These are phyloP conservation scores for Gardenia jasminoides DNA, from an alignment of 257 asterid species.

Conservation along the genomic window DNA sequence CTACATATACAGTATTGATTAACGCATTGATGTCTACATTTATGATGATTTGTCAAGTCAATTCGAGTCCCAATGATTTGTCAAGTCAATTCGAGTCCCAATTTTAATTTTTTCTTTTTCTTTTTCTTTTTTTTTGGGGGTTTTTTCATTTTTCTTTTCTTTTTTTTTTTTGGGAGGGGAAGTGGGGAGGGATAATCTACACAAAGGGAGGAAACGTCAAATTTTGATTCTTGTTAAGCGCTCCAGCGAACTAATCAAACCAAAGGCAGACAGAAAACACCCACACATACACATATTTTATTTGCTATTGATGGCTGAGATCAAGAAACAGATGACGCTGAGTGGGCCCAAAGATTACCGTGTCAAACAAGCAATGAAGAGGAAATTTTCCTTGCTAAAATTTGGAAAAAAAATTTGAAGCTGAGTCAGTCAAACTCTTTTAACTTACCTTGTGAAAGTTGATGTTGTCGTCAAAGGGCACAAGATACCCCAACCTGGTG, in stretches of 20 bases:
- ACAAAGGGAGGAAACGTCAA: conserved; percentile 23
- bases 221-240: conserved; percentile 16
- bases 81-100: too few species aligned
- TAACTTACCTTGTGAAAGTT: conserved; percentile 82
- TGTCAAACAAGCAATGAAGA: conserved; percentile 16
- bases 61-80: neutral
- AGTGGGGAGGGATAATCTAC: neutral
- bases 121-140: too few species aligned
- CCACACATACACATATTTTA: too few species aligned
- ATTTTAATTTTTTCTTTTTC: too few species aligned
- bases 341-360: conserved; percentile 32
- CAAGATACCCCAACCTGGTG: conserved; percentile 51
- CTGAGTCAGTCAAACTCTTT: neutral
- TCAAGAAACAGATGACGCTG: too few species aligned
- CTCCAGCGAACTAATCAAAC: neutral
- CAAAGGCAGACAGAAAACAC: neutral
- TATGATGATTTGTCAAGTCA: neutral
- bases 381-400: too few species aligned
- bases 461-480: conserved; percentile 95
- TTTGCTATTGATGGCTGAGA: too few species aligned
- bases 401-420: neutral
- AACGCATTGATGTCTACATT: neutral
- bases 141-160: too few species aligned
- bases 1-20: neutral
- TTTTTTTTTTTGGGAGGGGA: neutral